Evolutionary conservation across 345 rosid genomes (phyloP).

Genomic region (Lumnitzera littorea): DNA sequence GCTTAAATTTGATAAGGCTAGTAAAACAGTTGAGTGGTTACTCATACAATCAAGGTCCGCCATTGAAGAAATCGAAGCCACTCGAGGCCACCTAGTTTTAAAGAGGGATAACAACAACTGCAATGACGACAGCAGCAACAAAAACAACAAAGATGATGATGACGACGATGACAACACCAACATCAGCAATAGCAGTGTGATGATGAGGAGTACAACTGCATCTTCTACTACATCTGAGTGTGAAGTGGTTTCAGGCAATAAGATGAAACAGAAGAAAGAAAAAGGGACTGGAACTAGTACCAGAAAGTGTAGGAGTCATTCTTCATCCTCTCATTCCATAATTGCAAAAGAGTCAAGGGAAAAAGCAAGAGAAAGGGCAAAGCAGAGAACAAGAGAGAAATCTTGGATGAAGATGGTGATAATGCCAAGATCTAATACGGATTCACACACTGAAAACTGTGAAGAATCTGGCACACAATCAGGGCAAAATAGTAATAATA

Average conservation of each 20-base stretch:
- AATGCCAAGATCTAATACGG: too few relatives aligned
- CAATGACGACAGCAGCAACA: neutral
- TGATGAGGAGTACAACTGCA: slow-evolving; percentile 11
- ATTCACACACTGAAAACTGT: too few relatives aligned
- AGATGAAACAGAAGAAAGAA: slow-evolving; percentile 15
- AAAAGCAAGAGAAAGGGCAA: slow-evolving; percentile 68
- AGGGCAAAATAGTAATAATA: too few relatives aligned
- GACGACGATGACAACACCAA: neutral
- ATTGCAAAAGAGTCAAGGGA: slow-evolving; percentile 41
- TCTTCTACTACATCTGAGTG: slow-evolving; percentile 36
- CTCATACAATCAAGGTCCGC: slow-evolving; percentile 7
- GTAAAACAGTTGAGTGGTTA: slow-evolving; percentile 21
- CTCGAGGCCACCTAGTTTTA: neutral
- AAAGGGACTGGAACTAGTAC: slow-evolving; percentile 16
- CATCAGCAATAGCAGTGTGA: slow-evolving; percentile 2
- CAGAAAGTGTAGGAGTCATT: neutral
- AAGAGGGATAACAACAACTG: neutral
- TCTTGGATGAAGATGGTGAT: neutral
- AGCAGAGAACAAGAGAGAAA: slow-evolving; percentile 49
- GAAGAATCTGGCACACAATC: too few relatives aligned
- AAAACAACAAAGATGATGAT: neutral
- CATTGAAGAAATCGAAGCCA: slow-evolving; percentile 3
- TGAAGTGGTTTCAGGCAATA: slow-evolving; percentile 23
- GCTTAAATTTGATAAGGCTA: slow-evolving; percentile 19
- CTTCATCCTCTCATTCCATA: neutral